Conservation (phyloP, 768 basidiomycete species). For the Hortiboletus flavorubellus region DNA sequence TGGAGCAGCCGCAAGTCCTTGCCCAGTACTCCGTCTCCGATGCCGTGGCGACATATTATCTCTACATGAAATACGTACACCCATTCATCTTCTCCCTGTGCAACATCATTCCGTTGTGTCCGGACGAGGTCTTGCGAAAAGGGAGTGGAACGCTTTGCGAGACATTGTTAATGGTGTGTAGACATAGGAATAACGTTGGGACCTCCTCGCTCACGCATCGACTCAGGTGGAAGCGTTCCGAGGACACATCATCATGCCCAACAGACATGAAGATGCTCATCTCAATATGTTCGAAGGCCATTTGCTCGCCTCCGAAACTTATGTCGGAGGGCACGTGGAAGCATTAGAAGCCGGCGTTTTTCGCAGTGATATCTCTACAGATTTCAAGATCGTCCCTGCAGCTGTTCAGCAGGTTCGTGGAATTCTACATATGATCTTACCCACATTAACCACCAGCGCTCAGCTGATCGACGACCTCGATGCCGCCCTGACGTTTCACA, state of each 20-base stretch:
- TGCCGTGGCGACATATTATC: constrained; percentile 99
- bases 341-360: constrained; percentile 98
- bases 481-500: constrained; percentile 84
- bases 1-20: constrained; percentile 91
- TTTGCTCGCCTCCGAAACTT: constrained; percentile 94
- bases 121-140: constrained; percentile 95
- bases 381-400: constrained; percentile 90
- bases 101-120: constrained; percentile 96
- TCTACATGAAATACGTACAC: constrained; percentile 99
- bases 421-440: neutral
- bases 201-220: constrained; percentile 2
- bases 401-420: constrained; percentile 77
- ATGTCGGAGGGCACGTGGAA: constrained; percentile 98
- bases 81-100: constrained; percentile 99
- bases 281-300: constrained; percentile 95
- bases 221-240: constrained; percentile 91
- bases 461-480: constrained; percentile 95
- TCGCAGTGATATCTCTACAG: constrained; percentile 88
- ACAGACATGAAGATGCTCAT: constrained; percentile 90
- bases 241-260: constrained; percentile 94
- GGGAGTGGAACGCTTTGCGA: constrained; percentile 97
- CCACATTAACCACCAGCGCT: neutral
- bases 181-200: neutral
- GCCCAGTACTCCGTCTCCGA: constrained; percentile 99
- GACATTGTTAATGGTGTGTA: constrained; percentile 89